Percentiles rank a stretch among this genome's conserved stretches.
phyloP scores from a whole-genome alignment of 306 rosid species.

The Delonix regia region DNA sequence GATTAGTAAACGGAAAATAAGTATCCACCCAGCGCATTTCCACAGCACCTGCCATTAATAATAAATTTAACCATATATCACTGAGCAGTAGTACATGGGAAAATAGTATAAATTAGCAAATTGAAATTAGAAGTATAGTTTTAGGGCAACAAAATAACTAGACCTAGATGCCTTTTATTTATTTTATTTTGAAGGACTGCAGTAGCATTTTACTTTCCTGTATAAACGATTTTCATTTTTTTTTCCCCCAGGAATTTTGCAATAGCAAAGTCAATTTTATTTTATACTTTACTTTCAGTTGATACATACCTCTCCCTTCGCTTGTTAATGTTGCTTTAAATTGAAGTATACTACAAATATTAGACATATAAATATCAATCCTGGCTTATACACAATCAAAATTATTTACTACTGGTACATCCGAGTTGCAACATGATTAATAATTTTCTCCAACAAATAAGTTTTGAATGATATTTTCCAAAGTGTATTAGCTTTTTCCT shows the following conservation, averaged over 20 bases:
- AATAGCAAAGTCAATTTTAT: neutral
- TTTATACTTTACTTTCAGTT: neutral
- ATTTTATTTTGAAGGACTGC: neutral
- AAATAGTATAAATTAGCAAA: constrained; percentile 12
- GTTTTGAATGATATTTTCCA: constrained; percentile 18
- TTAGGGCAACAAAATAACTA: constrained; percentile 25
- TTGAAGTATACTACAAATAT: neutral
- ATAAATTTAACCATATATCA: constrained; percentile 2
- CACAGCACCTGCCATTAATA: constrained; percentile 71
- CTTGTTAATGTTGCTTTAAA: constrained; percentile 26
- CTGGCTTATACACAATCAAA: neutral
- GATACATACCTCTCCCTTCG: constrained; percentile 1
- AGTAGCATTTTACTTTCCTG: constrained; percentile 13
- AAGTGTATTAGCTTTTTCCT: neutral
- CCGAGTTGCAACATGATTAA: neutral
- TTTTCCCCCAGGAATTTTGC: neutral
- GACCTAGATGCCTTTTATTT: constrained; percentile 3
- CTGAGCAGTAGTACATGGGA: constrained; percentile 5
- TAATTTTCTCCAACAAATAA: constrained; percentile 4
- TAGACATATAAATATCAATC: neutral
- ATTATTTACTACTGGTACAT: neutral
- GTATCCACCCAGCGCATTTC: constrained; percentile 99
- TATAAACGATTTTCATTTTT: neutral
- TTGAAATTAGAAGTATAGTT: constrained; percentile 16
- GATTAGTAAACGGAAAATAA: constrained; percentile 92